Evolutionary conservation across 2,329 filamentous ascomycete genomes (phyloP), one percentile per base, ranked within the genome.

Genomic region (Hymenoscyphus fructigenus): DNA sequence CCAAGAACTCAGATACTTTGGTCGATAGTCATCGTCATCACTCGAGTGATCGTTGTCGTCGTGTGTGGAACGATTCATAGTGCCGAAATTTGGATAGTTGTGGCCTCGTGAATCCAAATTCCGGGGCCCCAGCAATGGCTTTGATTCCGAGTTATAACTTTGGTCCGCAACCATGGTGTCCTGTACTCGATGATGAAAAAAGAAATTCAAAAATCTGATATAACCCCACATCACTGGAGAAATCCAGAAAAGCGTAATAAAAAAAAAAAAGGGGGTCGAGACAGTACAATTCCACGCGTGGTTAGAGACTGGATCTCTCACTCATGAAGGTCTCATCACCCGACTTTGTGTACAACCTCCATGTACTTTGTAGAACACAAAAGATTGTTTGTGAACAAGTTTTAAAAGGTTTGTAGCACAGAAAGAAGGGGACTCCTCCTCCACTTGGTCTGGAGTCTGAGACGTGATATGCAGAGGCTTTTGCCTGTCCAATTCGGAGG

Each of bases 31-130:
- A 9, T 44, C 47, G 9, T 34, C 20, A 28, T 44, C 47, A 7
- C 55, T 32, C 36, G 38, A 15, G n/a, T 47, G 47, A 26, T 28
- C 50, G 55, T 34, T 15, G 12, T 47, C 44, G n/a, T 61, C 5
- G 17, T 32, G n/a, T 36, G 53, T 47, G 12, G 12, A 10, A 17
- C 23, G 20, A 12, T 34, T 28, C 60, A 61, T 61, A 5, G 60
- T 61, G 32, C 60, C 60, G 15, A 61, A 61, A 50, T 57, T 61
- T 44, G 47, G 60, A 26, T 29, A 56, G 32, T 61, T 44, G 47
- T 14, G 20, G 9, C 15, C n/a, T 38, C 29, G 23, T 28, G 28
- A 28, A n/a, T 57, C 20, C 34, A 29, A 28, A 56, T 41, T 26
- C 12, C 23, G 32, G 34, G 17, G 5, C 20, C 47, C 50, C 20